Evolutionary conservation across 441 rosid species (phyloP).

Genomic region (Geranium incanum): DNA sequence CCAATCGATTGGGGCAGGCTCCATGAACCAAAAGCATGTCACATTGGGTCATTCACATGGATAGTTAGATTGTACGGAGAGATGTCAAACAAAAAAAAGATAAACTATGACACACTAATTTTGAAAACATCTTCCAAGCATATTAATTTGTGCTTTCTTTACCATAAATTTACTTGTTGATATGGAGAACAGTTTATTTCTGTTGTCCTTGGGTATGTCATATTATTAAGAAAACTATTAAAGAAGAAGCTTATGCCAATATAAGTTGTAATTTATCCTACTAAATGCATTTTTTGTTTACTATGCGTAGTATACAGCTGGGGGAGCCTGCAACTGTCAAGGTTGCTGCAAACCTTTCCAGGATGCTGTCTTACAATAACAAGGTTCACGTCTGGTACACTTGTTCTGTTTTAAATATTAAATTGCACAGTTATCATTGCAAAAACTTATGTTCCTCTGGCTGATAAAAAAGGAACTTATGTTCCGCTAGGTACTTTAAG

Average conservation of each 20-base stretch:
- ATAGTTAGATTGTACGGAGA: too few species aligned
- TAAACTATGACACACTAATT: too few species aligned
- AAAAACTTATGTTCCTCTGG: background rate
- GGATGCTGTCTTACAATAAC: slow-evolving; percentile 74
- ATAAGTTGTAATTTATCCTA: background rate
- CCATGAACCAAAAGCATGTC: too few species aligned
- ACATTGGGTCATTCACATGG: too few species aligned
- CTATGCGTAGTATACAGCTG: slow-evolving; percentile 52
- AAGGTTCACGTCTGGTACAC: slow-evolving; percentile 46
- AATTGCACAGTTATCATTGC: background rate
- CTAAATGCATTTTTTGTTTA: background rate
- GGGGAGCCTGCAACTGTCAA: slow-evolving; percentile 96
- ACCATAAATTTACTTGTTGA: too few species aligned
- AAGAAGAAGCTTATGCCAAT: background rate
- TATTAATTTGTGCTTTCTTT: too few species aligned
- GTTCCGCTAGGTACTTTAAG: background rate
- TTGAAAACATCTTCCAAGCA: too few species aligned
- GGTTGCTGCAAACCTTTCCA: slow-evolving; percentile 87
- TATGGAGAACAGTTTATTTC: background rate
- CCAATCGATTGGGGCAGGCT: too few species aligned
- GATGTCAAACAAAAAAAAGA: too few species aligned
- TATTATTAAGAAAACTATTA: too few species aligned
- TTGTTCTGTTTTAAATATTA: background rate
- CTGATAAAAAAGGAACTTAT: too few species aligned
- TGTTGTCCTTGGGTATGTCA: background rate